Base-by-base conservation (phyloP, 202 grass and related monocot species). In the Saccharum hybrid region DNA sequence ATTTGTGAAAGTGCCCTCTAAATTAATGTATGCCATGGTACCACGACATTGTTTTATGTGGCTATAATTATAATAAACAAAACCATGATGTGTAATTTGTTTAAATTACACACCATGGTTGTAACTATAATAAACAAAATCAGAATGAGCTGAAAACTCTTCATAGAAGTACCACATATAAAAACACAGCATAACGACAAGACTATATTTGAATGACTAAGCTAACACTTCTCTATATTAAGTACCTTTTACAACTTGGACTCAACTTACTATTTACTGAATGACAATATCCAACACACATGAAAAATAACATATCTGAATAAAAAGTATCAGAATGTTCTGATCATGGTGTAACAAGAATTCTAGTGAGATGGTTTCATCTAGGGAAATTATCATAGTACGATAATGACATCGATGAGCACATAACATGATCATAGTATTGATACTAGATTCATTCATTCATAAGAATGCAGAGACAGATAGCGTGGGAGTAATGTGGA, bases 401-500 rank as follows among this genome's bases (percentile, higher is more conserved):
- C 8, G 2, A 19, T 74, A 74, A 18, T 68, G 19, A 66, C 48
- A 81, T n/a, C n/a, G 10, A 71, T 78, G 23, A 62, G 15, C 41
- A 69, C 52, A 81, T 75, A 66, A 4, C 59, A 90, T 62, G 61
- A 63, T 64, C 4, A 28, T 59, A 72, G 6, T 18, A 72, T 12
- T 6, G 41, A 81, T n/a, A 71, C 18, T 63, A 54, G n/a, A 59
- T 8, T 59, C 8, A 83, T 45, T 11, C 22, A 80, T 43, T 10
- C 69, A 62, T 31, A 71, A 81, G 14, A 80, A 80, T 30, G 18
- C 40, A 51, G 33, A 75, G 77, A 79, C 15, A 79, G n/a, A 54
- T 0, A 72, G 1, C 7, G 2, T 71, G 42, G 2, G 10, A 52
- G 54, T 36, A 79, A 41, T 22, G 67, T 22, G 33, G 34, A 85